Evolutionary conservation across 2,329 filamentous ascomycete species (phyloP), one percentile per base, ranked within the genome.

Genomic region (Colletotrichum shisoi): DNA sequence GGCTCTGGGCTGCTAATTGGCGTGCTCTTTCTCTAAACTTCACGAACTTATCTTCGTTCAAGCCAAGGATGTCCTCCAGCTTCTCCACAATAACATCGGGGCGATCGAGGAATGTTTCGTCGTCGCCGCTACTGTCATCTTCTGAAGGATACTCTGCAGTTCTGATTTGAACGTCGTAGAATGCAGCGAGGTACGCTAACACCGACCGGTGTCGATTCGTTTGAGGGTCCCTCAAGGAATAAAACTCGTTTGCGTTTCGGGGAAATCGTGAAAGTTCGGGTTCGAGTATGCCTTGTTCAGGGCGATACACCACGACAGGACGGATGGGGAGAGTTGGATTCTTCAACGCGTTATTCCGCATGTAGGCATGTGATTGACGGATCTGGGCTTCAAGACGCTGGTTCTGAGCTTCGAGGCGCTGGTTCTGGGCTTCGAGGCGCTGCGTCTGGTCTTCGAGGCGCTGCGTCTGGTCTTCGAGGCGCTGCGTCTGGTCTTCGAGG

Each of bases 1-100:
- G 34, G 34, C 1, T 1, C 15, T 24, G 48, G 5, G 58, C 12
- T 54, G 19, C 51, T 37, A 40, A 21, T 62, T 62, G 5, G n/a
- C 2, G n/a, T 24, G 59, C 59, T 39, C 42, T 62, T 31, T 48
- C 49, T 8, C 13, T 40, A 51, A 62, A 62, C 49, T 62, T 62
- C 1, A 15, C n/a, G 9, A 62, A 21, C 15, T 62, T 54, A 46
- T 62, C 42, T 54, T 62, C 15, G 13, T 56, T 56, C 7, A 62
- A 24, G 40, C 59, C n/a, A n/a, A 62, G n/a, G n/a, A 62, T 54
- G 15, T 39, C 49, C 15, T 62, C 59, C 12, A 62, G 12, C 42
- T 54, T 62, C 31, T 62, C 13, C 1, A 54, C 19, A 19, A 62
- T 8, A 7, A 62, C 6, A 15, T 62, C 12, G 4, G 19, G 59